Base-by-base conservation (phyloP, 164 flowering plant genomes). In the Magnolia kwangsiensis region DNA sequence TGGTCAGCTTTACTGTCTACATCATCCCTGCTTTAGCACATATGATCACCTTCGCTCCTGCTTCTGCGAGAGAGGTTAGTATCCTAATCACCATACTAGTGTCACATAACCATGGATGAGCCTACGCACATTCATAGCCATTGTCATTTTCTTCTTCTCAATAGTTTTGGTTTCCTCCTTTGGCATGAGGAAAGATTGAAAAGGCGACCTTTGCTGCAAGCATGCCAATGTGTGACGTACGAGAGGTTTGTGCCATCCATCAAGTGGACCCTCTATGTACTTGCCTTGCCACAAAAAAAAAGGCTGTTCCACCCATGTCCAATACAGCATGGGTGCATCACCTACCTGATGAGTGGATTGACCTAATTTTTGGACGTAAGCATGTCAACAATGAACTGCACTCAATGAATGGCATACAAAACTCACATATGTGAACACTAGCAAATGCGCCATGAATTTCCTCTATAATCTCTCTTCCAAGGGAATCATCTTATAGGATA, bases 1-100 rank as follows among this genome's bases (percentile, higher is more conserved):
- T 82, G 7, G 84, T 79, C 70, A 79, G 84, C 79, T 82, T 82
- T 78, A 82, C 84, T 1, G 84, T 82, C 29, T 82, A 82, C 80
- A 79, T 82, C 65, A 82, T 82, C 31, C 84, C 84, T 1, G 77
- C 84, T 3, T 65, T 82, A 27, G 84, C 84, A 7, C 81, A 82
- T 72, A 82, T 79, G 81, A 67, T 82, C 16, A 82, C 84, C 64
- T 82, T 82, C 19, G 80, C 77, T 21, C 74, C 82, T 73, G 74
- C 84, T 13, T 51, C 82, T 1, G 78, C 84, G 69, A 65, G 84
- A 80, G 84, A 82, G 84, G 84, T 82, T 29, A 64, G 51, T 24
- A 3, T 63, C 67, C 23, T 63, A 55, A 27, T 61, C 75, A 50
- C 27, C 16, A 8, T 51, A 1, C 4, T 70, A 13, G n/a, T 59